These are phyloP conservation scores for Podospora fimiseda DNA, from an alignment of 495 filamentous ascomycete species.

Conservation along the genomic window DNA sequence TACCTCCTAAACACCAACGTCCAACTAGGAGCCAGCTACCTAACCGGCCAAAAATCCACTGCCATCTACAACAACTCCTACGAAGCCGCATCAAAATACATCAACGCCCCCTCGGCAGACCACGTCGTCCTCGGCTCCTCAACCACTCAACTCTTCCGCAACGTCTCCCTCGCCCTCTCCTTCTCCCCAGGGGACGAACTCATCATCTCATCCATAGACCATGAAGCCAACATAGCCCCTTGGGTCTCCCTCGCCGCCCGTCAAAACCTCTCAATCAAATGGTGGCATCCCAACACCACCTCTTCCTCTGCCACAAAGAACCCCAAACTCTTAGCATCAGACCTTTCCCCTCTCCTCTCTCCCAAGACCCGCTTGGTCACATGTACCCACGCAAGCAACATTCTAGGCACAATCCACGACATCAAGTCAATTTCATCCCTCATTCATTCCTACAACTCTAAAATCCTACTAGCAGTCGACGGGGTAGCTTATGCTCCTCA, in stretches of 20 bases:
- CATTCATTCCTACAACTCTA: slow-evolving; percentile 42
- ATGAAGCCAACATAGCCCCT: slow-evolving; percentile 64
- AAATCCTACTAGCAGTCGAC: slow-evolving; percentile 45
- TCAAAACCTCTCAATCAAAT: slow-evolving; percentile 55
- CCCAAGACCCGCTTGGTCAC: slow-evolving; percentile 57
- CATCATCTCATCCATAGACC: slow-evolving; percentile 60
- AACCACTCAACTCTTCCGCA: slow-evolving; percentile 67
- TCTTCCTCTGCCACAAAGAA: slow-evolving; percentile 26
- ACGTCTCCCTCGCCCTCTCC: slow-evolving; percentile 54
- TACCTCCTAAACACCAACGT: slow-evolving; percentile 65
- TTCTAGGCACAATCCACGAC: slow-evolving; percentile 63
- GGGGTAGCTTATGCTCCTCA: slow-evolving; percentile 69
- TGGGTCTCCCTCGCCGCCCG: slow-evolving; percentile 58
- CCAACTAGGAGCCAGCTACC: slow-evolving; percentile 64
- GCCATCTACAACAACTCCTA: slow-evolving; percentile 49
- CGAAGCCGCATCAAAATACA: slow-evolving; percentile 56
- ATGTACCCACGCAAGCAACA: slow-evolving; percentile 64
- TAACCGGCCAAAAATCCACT: slow-evolving; percentile 47
- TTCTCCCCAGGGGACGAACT: slow-evolving; percentile 58
- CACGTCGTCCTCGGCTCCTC: slow-evolving; percentile 63
- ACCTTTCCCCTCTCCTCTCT: slow-evolving; percentile 50
- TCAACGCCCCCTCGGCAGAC: slow-evolving; percentile 55
- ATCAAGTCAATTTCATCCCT: slow-evolving; percentile 48
- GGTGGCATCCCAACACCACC: slow-evolving; percentile 48
- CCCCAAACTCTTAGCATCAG: slow-evolving; percentile 47